Evolutionary conservation across 345 rosid genomes (phyloP), one percentile per base, ranked within the genome.

Genomic region (Linum usitatissimum): DNA sequence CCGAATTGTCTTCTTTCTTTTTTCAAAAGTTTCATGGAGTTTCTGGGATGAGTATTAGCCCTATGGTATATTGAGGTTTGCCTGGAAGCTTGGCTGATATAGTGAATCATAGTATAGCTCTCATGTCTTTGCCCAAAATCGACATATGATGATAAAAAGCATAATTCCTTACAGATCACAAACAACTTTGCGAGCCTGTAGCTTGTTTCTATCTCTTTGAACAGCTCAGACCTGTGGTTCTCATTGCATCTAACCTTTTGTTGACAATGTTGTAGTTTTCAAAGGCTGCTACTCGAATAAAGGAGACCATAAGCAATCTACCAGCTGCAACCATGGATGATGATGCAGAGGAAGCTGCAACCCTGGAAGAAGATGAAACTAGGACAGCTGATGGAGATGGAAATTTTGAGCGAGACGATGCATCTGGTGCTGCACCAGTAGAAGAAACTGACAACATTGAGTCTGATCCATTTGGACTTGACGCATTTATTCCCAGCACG

Each of bases 401-500:
- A 34, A 40, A 57, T 51, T 71, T 65, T 18, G 64, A 77, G 20
- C 74, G 58, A 60, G 79, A 34, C 38, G 8, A 67, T 5, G 7
- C 63, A 67, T 66, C 69, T 69, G 59, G 68, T 36, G 77, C 38
- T 70, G 69, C 36, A 64, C 62, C 59, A 34, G 73, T 57, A 15
- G 85, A 75, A 71, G 87, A 56, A 38, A 68, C 66, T 39, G 72
- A 72, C n/a, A 48, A 76, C 68, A 78, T 57, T 3, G 91, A 82
- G 73, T 80, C 86, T 6, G 99, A 93, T 80, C 97, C 97, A 18
- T 90, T 93, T 75, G 97, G 99, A 40, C 99, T 93, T 0, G 88
- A 93, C 65, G 84, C 90, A 49, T 77, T 78, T 51, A 84, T 93
- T 63, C 78, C 88, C 5, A 74, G 75, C 64, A 59, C 70, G 38